phyloP scores from a whole-genome alignment of 2,329 filamentous ascomycete genomes.

The Macrophomina pseudophaseolina region DNA sequence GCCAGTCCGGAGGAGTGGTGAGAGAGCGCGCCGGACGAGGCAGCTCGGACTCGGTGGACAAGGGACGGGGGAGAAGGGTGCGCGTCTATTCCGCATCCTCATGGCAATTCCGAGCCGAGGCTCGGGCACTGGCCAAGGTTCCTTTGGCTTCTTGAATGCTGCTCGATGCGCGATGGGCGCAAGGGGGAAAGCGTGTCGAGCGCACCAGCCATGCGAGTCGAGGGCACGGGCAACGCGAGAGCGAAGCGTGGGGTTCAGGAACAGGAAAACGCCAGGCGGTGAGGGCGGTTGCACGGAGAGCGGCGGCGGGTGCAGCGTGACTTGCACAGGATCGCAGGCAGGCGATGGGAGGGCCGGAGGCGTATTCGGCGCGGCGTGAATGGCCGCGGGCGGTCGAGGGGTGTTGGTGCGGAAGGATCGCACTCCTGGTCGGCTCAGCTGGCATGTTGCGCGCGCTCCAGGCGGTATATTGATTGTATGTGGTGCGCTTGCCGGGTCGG shows the following conservation, averaged over 20 bases:
- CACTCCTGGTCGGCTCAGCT: neutral
- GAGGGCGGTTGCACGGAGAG: neutral
- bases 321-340: neutral
- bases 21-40: neutral
- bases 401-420: conserved; percentile 24
- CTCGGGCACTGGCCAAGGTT: neutral
- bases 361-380: neutral
- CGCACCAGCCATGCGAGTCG: neutral
- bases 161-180: neutral
- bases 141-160: neutral
- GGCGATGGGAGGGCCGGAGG: neutral
- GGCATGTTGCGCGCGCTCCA: neutral
- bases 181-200: neutral
- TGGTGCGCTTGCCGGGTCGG: neutral
- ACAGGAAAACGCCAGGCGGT: neutral
- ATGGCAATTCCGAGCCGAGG: neutral
- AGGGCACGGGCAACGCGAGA: conserved; percentile 1
- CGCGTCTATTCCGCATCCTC: neutral
- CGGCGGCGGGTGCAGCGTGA: neutral
- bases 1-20: neutral
- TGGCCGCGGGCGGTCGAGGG: conserved; percentile 8
- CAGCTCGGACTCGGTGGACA: neutral
- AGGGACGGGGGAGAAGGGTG: neutral
- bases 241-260: conserved; percentile 16
- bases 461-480: neutral